Percentiles rank a stretch among this genome's conserved stretches.
phyloP scores from a whole-genome alignment of 768 basidiomycete genomes.

The Termitomyces sp. region DNA sequence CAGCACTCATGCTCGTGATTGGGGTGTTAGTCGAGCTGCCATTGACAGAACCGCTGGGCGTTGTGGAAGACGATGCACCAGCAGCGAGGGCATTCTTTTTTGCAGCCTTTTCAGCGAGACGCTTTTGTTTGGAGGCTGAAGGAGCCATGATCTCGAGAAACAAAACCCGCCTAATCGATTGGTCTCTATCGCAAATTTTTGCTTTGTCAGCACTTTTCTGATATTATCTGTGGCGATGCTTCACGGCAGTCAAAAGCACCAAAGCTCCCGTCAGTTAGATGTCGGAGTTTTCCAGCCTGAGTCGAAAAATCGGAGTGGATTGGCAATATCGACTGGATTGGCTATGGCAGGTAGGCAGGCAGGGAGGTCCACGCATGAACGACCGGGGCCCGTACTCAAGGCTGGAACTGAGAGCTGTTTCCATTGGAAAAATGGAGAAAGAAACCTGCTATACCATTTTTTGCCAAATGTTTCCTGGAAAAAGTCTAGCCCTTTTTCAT shows the following conservation, averaged over 20 bases:
- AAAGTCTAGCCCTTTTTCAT: too few relatives aligned
- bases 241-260: not conserved
- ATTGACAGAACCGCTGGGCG: slow-evolving; percentile 59
- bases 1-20: slow-evolving; percentile 75
- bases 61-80: slow-evolving; percentile 47
- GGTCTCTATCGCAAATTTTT: slow-evolving; percentile 21
- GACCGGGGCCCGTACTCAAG: too few relatives aligned
- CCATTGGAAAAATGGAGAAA: too few relatives aligned
- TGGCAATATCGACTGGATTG: too few relatives aligned
- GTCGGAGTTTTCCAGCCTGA: too few relatives aligned
- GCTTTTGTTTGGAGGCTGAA: slow-evolving; percentile 85
- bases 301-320: too few relatives aligned
- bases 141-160: slow-evolving; percentile 58
- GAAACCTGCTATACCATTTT: too few relatives aligned
- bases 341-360: too few relatives aligned
- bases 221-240: slow-evolving; percentile 13
- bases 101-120: slow-evolving; percentile 91
- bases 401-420: too few relatives aligned
- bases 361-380: too few relatives aligned
- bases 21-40: slow-evolving; percentile 72
- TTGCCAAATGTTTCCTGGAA: too few relatives aligned
- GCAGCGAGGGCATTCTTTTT: slow-evolving; percentile 50
- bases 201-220: slow-evolving; percentile 29
- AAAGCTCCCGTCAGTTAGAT: too few relatives aligned
- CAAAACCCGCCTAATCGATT: slow-evolving; percentile 11